phyloP scores from a whole-genome alignment of 75 land plant genomes.

The Gnetum montanum region DNA sequence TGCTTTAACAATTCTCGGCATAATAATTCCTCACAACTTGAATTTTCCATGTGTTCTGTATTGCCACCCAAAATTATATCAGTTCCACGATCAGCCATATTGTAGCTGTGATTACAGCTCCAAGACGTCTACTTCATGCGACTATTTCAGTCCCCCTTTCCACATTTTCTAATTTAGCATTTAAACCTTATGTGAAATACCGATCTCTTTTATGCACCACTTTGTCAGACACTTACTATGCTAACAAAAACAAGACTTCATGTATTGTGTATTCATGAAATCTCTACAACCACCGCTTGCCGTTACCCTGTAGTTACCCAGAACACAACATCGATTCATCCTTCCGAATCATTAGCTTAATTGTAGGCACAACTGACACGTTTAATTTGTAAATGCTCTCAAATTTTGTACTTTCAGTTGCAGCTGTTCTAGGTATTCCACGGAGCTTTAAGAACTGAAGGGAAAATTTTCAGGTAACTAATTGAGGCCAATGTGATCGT shows the following conservation, averaged over 20 bases:
- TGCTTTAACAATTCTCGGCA: no score
- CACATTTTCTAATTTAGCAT: constrained; percentile 98
- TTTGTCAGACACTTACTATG: constrained; percentile 93
- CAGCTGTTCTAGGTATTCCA: constrained; percentile 99
- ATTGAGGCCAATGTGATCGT: constrained; percentile 85
- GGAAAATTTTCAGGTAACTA: constrained; percentile 93
- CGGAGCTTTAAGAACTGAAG: constrained; percentile 96
- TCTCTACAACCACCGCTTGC: constrained; percentile 90
- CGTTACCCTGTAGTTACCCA: constrained; percentile 73
- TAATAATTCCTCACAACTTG: constrained; percentile 83
- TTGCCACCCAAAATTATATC: constrained; percentile 96
- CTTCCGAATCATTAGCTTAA: constrained; percentile 93
- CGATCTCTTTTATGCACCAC: constrained; percentile 71
- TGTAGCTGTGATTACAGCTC: constrained; percentile 92
- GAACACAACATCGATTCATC: constrained; percentile 92
- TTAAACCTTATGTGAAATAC: constrained; percentile 93
- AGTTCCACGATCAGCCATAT: constrained; percentile 98
- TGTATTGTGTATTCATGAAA: constrained; percentile 79
- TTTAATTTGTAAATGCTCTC: constrained; percentile 89
- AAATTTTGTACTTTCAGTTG: constrained; percentile 87
- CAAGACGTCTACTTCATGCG: constrained; percentile 89
- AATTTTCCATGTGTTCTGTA: constrained; percentile 91
- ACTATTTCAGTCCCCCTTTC: constrained; percentile 97
- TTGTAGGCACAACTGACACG: constrained; percentile 88
- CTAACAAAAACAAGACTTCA: constrained; percentile 93